These are phyloP conservation scores for Phytophthora pinifolia DNA, from an alignment of 352 stramenopile genomes.

Conservation along the genomic window DNA sequence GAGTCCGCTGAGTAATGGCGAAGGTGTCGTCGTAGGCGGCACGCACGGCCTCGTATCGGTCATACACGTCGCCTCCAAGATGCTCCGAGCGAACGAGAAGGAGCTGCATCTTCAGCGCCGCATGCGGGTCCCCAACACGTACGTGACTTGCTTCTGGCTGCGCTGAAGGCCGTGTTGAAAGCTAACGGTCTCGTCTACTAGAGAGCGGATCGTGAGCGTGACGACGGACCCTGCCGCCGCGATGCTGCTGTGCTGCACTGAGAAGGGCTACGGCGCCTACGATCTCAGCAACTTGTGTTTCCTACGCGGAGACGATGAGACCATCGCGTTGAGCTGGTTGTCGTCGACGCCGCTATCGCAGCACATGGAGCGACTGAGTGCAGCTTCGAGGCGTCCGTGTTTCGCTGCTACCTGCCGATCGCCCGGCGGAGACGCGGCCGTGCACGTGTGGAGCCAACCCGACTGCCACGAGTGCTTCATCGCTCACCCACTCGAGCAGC, in stretches of 20 bases:
- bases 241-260: slow-evolving; percentile 63
- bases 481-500: slow-evolving; percentile 45
- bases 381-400: slow-evolving; percentile 44
- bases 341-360: slow-evolving; percentile 49
- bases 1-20: slow-evolving; percentile 43
- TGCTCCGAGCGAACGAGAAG: slow-evolving; percentile 58
- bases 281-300: slow-evolving; percentile 75
- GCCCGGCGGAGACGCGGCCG: slow-evolving; percentile 35
- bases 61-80: slow-evolving; percentile 52
- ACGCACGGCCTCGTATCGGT: slow-evolving; percentile 60
- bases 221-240: slow-evolving; percentile 49
- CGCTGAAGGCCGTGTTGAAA: background rate
- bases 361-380: slow-evolving; percentile 40
- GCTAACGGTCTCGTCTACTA: slow-evolving; percentile 13
- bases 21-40: slow-evolving; percentile 60
- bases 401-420: slow-evolving; percentile 50
- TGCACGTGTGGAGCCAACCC: slow-evolving; percentile 66
- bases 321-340: slow-evolving; percentile 41
- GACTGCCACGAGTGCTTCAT: slow-evolving; percentile 65
- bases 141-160: slow-evolving; percentile 12
- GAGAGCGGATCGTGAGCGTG: slow-evolving; percentile 46
- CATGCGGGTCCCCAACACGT: slow-evolving; percentile 56
- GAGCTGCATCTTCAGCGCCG: slow-evolving; percentile 70
- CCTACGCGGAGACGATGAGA: slow-evolving; percentile 63
- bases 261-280: slow-evolving; percentile 59